Conservation (phyloP, 1,284 basidiomycete genomes). For the Mycena sp. region DNA sequence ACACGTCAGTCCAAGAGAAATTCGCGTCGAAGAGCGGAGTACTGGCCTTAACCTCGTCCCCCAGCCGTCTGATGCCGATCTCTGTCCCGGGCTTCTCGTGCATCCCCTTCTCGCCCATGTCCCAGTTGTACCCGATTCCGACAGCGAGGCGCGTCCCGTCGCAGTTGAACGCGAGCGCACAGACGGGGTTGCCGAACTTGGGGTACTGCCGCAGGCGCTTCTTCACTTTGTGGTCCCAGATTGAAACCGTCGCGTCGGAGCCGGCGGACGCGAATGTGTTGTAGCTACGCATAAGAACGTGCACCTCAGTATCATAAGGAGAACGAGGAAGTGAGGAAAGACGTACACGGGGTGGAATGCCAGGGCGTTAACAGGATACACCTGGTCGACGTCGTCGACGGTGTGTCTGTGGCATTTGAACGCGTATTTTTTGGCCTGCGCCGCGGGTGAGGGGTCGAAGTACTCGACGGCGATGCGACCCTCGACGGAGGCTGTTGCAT, state of each 20-base stretch:
- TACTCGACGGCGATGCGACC: constrained; percentile 98
- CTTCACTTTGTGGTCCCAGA: constrained; percentile 98
- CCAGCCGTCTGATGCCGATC: constrained; percentile 57
- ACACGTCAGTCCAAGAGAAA: not conserved
- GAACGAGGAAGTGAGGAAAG: constrained; percentile 4
- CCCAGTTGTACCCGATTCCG: constrained; percentile 88
- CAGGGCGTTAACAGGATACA: constrained; percentile 97
- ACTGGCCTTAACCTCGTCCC: constrained; percentile 69
- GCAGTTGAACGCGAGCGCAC: constrained; percentile 82
- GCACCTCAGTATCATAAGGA: constrained; percentile 2
- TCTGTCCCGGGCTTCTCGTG: constrained; percentile 58
- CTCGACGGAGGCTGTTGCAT: constrained; percentile 93
- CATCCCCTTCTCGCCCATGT: constrained; percentile 80
- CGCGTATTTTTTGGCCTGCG: constrained; percentile 94
- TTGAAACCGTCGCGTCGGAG: constrained; percentile 89
- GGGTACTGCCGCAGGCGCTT: constrained; percentile 93
- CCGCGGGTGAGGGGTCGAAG: constrained; percentile 83
- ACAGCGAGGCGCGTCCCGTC: constrained; percentile 87
- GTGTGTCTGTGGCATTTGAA: constrained; percentile 97
- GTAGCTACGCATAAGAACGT: constrained; percentile 60
- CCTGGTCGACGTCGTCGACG: constrained; percentile 92
- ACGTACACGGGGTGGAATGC: constrained; percentile 91
- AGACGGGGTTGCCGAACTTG: constrained; percentile 78
- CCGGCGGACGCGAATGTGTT: constrained; percentile 97
- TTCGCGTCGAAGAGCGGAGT: not conserved